Conservation (phyloP, 2,329 filamentous ascomycete genomes). For the Aspergillus sp. region DNA sequence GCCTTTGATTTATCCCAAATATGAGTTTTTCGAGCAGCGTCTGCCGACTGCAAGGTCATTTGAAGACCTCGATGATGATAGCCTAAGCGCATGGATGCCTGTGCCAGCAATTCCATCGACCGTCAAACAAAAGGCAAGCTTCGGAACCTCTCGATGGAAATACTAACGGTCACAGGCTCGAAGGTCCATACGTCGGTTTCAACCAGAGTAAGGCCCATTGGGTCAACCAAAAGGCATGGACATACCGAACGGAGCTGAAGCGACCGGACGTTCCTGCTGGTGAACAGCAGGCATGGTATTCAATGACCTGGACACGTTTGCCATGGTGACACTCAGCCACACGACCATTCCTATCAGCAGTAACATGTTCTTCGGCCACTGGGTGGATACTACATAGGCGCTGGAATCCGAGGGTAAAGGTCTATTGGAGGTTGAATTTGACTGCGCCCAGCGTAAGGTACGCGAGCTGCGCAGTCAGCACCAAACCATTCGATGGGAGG, state of each 20-base stretch:
- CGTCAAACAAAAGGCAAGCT: conserved; percentile 26
- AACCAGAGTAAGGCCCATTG: conserved; percentile 72
- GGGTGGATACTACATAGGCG: conserved; percentile 59
- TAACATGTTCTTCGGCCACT: conserved; percentile 74
- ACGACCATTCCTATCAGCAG: conserved; percentile 62
- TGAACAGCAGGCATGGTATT: conserved; percentile 62
- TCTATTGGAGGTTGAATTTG: conserved; percentile 46
- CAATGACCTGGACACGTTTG: conserved; percentile 76
- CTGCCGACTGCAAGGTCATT: conserved; percentile 34
- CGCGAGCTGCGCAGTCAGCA: conserved; percentile 39
- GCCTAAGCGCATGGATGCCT: conserved; percentile 30
- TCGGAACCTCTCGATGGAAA: background rate
- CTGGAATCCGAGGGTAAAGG: conserved; percentile 41
- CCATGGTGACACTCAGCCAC: conserved; percentile 66
- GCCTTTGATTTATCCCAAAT: too few species aligned
- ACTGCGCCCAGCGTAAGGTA: conserved; percentile 42
- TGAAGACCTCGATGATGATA: conserved; percentile 26
- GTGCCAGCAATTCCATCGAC: conserved; percentile 35
- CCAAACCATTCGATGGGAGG: conserved; percentile 42
- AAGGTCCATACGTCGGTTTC: conserved; percentile 67
- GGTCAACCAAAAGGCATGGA: conserved; percentile 68
- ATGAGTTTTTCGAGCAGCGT: conserved; percentile 8
- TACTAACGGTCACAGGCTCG: conserved; percentile 18
- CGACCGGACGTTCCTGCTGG: conserved; percentile 37
- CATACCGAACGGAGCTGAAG: conserved; percentile 61